A percentile compares a stretch with the other conserved stretches of the same genome.
Conservation (phyloP, 179 eudicot genomes). For the Sideroxylon spinosum region DNA sequence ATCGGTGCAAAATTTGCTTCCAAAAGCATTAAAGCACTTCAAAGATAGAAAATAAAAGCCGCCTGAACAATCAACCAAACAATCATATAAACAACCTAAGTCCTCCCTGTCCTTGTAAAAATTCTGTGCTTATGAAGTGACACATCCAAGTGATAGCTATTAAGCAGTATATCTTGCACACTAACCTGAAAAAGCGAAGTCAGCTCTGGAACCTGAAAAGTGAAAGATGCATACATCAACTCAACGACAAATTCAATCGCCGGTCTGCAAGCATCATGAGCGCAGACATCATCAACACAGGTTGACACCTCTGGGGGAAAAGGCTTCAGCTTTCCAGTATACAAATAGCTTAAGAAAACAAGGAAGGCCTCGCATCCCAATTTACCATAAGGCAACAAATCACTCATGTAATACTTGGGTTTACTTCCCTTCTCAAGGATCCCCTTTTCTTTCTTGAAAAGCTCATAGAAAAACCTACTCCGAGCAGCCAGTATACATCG, state of each 20-base stretch:
- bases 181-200: conserved; percentile 45
- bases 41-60: background rate
- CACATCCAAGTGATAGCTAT: background rate
- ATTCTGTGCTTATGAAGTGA: background rate
- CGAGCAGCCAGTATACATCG: conserved; percentile 50
- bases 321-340: conserved; percentile 48
- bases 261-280: conserved; percentile 54
- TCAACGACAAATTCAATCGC: conserved; percentile 41
- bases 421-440: conserved; percentile 30
- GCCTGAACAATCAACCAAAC: background rate
- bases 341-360: conserved; percentile 40
- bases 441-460: conserved; percentile 36
- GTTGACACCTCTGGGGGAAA: conserved; percentile 47
- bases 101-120: background rate
- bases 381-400: conserved; percentile 38
- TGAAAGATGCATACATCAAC: conserved; percentile 49
- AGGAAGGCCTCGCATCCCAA: conserved; percentile 46
- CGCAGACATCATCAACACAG: conserved; percentile 44
- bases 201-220: conserved; percentile 44
- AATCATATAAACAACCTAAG: background rate
- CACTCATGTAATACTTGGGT: conserved; percentile 38
- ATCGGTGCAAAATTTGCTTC: background rate
- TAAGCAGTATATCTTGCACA: background rate
- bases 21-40: background rate
- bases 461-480: conserved; percentile 41